A percentile compares a stretch with the other conserved stretches of the same genome.
phyloP scores from a whole-genome alignment of 2,329 filamentous ascomycete species.

The Fusarium sambucinum region DNA sequence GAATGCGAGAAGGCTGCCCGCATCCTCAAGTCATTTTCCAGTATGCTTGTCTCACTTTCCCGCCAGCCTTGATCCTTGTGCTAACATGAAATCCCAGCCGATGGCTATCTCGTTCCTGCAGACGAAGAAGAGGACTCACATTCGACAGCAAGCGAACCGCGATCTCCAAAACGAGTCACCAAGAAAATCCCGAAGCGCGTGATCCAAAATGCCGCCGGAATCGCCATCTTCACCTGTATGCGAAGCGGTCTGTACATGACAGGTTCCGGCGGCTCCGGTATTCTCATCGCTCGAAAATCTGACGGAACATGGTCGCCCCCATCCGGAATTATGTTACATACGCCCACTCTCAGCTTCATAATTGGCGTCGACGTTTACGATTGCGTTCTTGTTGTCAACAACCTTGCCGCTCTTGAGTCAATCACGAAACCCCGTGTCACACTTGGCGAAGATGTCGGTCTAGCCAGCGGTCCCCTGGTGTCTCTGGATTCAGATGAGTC shows the following conservation, averaged over 20 bases:
- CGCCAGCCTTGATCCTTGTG: slow-evolving; percentile 30
- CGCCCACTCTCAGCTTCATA: slow-evolving; percentile 87
- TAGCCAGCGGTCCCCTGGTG: slow-evolving; percentile 80
- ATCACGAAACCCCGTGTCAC: slow-evolving; percentile 85
- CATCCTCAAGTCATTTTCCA: slow-evolving; percentile 91
- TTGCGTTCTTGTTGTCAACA: slow-evolving; percentile 93
- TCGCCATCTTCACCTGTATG: slow-evolving; percentile 97
- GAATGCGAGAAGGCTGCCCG: slow-evolving; percentile 93
- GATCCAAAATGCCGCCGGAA: slow-evolving; percentile 87
- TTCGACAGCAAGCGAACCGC: slow-evolving; percentile 56
- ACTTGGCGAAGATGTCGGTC: slow-evolving; percentile 82
- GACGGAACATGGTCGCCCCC: slow-evolving; percentile 94
- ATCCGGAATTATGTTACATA: slow-evolving; percentile 91
- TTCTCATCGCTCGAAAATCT: slow-evolving; percentile 84
- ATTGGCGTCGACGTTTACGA: slow-evolving; percentile 96
- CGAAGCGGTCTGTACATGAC: slow-evolving; percentile 92
- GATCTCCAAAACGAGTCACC: slow-evolving; percentile 64
- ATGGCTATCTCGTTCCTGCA: slow-evolving; percentile 66
- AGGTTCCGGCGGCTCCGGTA: slow-evolving; percentile 88
- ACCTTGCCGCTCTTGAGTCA: slow-evolving; percentile 82
- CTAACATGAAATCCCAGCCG: slow-evolving; percentile 55
- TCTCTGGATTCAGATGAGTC: slow-evolving; percentile 64
- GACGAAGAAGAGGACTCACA: slow-evolving; percentile 52
- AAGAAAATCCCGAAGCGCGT: slow-evolving; percentile 90
- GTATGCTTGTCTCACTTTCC: slow-evolving; percentile 57